phyloP scores from a whole-genome alignment of 208 protist genomes.

The Wallacemonas sp. region DNA sequence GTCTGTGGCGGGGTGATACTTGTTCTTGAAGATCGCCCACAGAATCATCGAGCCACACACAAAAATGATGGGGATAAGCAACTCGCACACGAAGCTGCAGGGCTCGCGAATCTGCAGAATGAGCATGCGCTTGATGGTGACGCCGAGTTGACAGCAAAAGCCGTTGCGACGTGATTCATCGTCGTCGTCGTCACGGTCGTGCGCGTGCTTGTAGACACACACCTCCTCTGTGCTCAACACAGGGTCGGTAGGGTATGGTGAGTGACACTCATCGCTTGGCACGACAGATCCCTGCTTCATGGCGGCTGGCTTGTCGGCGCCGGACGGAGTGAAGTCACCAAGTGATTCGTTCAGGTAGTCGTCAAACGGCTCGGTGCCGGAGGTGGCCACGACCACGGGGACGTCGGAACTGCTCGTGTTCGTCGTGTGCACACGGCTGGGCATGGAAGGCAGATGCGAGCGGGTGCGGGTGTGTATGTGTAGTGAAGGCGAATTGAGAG shows the following conservation, averaged over 20 bases:
- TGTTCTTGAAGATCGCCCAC: slow-evolving; percentile 49
- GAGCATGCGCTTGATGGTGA: slow-evolving; percentile 50
- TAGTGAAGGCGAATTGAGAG: neutral
- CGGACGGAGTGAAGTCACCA: neutral
- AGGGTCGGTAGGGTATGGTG: neutral
- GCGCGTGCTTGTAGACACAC: slow-evolving; percentile 1
- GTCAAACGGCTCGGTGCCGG: neutral
- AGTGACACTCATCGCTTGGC: neutral
- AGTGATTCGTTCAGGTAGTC: neutral
- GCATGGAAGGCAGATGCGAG: neutral
- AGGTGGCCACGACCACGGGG: neutral
- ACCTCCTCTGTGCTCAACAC: slow-evolving; percentile 2
- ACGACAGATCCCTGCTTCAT: neutral
- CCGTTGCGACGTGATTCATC: slow-evolving; percentile 8
- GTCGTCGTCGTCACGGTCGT: neutral
- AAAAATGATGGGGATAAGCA: slow-evolving; percentile 70
- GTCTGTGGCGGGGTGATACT: neutral
- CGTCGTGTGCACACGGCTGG: neutral
- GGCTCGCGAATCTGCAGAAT: slow-evolving; percentile 35
- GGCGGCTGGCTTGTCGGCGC: neutral
- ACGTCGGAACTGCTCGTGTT: neutral
- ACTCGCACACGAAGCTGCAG: slow-evolving; percentile 35
- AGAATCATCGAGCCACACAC: slow-evolving; percentile 43
- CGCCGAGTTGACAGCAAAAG: slow-evolving; percentile 50
- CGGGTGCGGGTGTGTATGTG: neutral